phyloP scores from a whole-genome alignment of 208 protist species.

The Leishmania amazonensis region DNA sequence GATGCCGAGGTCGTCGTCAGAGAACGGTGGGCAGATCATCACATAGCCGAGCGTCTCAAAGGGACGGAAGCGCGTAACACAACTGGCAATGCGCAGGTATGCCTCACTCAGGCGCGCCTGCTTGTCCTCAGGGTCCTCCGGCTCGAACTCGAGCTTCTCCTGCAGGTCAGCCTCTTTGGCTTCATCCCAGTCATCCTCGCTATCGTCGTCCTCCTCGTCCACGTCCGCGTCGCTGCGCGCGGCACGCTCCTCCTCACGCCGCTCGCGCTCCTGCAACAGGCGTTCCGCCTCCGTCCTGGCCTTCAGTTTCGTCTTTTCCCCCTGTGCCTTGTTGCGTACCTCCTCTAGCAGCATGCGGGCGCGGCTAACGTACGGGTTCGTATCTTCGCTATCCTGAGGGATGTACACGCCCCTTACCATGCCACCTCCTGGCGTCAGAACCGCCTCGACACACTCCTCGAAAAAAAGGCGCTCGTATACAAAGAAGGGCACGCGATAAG shows the following conservation, averaged over 20 bases:
- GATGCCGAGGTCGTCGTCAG: constrained; percentile 75
- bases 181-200: constrained; percentile 61
- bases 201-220: constrained; percentile 49
- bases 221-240: constrained; percentile 29
- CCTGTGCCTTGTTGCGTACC: constrained; percentile 54
- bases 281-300: constrained; percentile 51
- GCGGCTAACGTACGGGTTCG: constrained; percentile 52
- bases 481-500: constrained; percentile 76
- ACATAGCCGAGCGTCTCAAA: constrained; percentile 88
- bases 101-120: constrained; percentile 78
- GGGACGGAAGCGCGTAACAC: constrained; percentile 84
- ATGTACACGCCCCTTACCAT: constrained; percentile 71
- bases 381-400: constrained; percentile 32
- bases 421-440: constrained; percentile 46
- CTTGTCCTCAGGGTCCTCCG: constrained; percentile 84
- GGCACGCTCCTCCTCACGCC: constrained; percentile 37
- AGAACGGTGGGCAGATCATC: constrained; percentile 83
- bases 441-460: constrained; percentile 73
- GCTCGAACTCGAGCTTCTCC: constrained; percentile 78
- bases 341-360: constrained; percentile 58
- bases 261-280: constrained; percentile 60
- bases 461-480: constrained; percentile 74
- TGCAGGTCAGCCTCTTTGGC: constrained; percentile 74
- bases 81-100: constrained; percentile 82
- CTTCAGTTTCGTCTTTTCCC: constrained; percentile 56